phyloP scores from a whole-genome alignment of 805 yeast species.

The Priceomyces carsonii region DNA sequence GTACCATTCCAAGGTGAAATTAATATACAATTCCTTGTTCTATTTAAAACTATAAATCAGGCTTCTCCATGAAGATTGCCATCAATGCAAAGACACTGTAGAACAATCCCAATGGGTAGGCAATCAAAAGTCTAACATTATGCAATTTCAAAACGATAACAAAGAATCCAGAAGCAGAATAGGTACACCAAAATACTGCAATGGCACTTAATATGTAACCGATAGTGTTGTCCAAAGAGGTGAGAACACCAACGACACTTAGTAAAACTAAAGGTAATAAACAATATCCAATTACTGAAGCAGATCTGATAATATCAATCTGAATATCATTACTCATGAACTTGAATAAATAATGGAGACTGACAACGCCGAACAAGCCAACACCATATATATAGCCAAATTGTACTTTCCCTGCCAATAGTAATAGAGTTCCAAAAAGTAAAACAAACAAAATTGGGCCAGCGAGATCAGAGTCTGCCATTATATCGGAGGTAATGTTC shows the following conservation, averaged over 20 bases:
- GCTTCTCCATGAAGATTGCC: conserved; percentile 76
- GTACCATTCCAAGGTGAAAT: no score
- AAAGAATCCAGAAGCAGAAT: conserved; percentile 89
- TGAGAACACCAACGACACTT: conserved; percentile 67
- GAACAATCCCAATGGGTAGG: conserved; percentile 88
- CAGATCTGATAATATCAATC: conserved; percentile 68
- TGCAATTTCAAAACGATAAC: conserved; percentile 80
- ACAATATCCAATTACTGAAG: conserved; percentile 93
- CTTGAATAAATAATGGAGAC: conserved; percentile 81
- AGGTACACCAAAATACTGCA: conserved; percentile 87
- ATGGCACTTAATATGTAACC: conserved; percentile 72
- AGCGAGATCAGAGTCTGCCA: conserved; percentile 90
- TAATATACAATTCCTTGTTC: no score
- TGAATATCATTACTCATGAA: conserved; percentile 72
- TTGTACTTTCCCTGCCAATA: conserved; percentile 90
- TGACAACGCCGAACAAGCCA: conserved; percentile 84
- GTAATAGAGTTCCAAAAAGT: conserved; percentile 77
- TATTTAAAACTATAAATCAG: conserved; percentile 9
- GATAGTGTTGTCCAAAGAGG: conserved; percentile 65
- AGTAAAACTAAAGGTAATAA: conserved; percentile 82
- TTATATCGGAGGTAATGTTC: conserved; percentile 63
- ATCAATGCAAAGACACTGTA: conserved; percentile 93
- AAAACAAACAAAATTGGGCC: conserved; percentile 92
- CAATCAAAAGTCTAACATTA: conserved; percentile 86
- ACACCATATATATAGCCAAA: conserved; percentile 97